Conservation (phyloP, 2,329 filamentous ascomycete species). For the Diaporthe sp. region DNA sequence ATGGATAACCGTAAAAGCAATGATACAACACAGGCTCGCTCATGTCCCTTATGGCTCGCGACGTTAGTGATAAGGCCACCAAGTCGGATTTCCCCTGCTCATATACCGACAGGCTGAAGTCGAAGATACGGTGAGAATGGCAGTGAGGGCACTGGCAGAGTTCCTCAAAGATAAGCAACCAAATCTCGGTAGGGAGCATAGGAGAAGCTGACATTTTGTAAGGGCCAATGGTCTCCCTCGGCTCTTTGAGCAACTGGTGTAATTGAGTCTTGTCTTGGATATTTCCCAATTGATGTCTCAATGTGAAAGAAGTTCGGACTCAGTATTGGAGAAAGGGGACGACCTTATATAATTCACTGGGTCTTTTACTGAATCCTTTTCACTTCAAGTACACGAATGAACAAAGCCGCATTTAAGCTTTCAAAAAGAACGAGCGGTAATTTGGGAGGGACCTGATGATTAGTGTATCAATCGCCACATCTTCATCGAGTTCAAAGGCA, state of each 20-base stretch:
- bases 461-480: background rate
- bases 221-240: background rate
- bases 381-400: too few relatives aligned
- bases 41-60: background rate
- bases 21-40: background rate
- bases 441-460: background rate
- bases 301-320: too few relatives aligned
- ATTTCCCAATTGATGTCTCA: background rate
- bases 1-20: background rate
- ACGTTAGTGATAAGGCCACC: background rate
- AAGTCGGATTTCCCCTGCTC: background rate
- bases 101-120: background rate
- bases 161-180: background rate
- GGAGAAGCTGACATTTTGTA: background rate
- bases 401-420: too few relatives aligned
- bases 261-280: background rate
- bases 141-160: background rate
- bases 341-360: too few relatives aligned
- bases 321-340: too few relatives aligned
- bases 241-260: background rate
- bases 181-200: background rate
- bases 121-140: background rate
- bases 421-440: too few relatives aligned
- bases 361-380: too few relatives aligned
- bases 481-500: background rate